These are phyloP conservation scores for Cadophora luteo-olivacea DNA, from an alignment of 2,329 filamentous ascomycete species.

Conservation along the genomic window DNA sequence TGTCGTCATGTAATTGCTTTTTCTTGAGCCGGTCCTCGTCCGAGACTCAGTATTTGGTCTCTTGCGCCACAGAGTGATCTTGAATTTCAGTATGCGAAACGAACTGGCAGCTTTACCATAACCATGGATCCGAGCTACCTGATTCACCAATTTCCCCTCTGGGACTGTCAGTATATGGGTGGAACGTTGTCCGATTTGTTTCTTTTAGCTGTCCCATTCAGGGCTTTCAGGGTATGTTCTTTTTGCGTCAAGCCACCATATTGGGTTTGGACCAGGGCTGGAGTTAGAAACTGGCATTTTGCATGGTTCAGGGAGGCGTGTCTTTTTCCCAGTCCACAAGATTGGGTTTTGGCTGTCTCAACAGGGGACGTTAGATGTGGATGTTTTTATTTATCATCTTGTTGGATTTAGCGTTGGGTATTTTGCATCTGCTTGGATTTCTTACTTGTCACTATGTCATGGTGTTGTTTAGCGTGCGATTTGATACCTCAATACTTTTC, in stretches of 20 bases:
- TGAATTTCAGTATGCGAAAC: conserved; percentile 21
- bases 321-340: conserved; percentile 50
- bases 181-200: conserved; percentile 29
- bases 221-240: conserved; percentile 37
- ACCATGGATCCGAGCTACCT: conserved; percentile 52
- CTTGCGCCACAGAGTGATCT: conserved; percentile 17
- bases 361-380: conserved; percentile 28
- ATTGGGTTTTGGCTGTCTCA: conserved; percentile 41
- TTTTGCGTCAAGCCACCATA: conserved; percentile 19
- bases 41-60: conserved; percentile 15
- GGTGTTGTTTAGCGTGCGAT: conserved; percentile 9
- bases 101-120: conserved; percentile 25
- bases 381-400: conserved; percentile 9
- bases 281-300: conserved; percentile 17
- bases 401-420: conserved; percentile 11
- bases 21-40: conserved; percentile 5
- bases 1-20: conserved; percentile 36
- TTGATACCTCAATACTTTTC: conserved; percentile 18
- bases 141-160: conserved; percentile 44
- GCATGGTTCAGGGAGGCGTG: conserved; percentile 48
- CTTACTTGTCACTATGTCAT: neutral
- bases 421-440: neutral
- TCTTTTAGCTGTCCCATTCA: conserved; percentile 24
- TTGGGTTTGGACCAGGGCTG: conserved; percentile 24
- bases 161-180: conserved; percentile 36